Evolutionary conservation across 2,329 filamentous ascomycete species (phyloP).

Genomic region (Hymenoscyphus linearis): DNA sequence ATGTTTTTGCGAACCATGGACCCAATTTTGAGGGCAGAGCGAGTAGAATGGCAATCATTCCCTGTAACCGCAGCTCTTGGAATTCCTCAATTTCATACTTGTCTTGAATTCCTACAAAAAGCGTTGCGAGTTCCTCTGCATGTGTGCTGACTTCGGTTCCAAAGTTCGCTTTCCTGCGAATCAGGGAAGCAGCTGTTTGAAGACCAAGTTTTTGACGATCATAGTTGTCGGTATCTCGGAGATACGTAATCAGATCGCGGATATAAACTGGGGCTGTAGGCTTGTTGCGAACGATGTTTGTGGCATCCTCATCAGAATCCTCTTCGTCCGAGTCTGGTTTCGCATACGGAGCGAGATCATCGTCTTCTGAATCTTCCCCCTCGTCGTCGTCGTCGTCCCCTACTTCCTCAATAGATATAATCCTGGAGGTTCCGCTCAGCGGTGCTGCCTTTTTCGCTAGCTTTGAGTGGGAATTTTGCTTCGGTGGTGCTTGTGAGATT

Average conservation of each 20-base stretch:
- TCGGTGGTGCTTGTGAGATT: slow-evolving; percentile 16
- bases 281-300: slow-evolving; percentile 77
- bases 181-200: slow-evolving; percentile 69
- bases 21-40: slow-evolving; percentile 73
- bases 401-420: slow-evolving; percentile 60
- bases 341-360: slow-evolving; percentile 63
- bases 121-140: slow-evolving; percentile 69
- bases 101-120: slow-evolving; percentile 77
- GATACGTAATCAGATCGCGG: slow-evolving; percentile 71
- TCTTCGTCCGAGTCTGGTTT: slow-evolving; percentile 86
- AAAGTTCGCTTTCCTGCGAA: slow-evolving; percentile 82
- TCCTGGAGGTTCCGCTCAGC: slow-evolving; percentile 27
- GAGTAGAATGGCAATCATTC: slow-evolving; percentile 75
- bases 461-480: slow-evolving; percentile 22
- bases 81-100: slow-evolving; percentile 79
- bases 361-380: slow-evolving; percentile 40
- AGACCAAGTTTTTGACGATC: slow-evolving; percentile 80
- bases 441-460: slow-evolving; percentile 30
- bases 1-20: slow-evolving; percentile 76
- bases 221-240: slow-evolving; percentile 77
- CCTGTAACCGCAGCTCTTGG: slow-evolving; percentile 67
- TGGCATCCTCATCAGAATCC: slow-evolving; percentile 91
- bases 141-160: slow-evolving; percentile 85
- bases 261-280: slow-evolving; percentile 84
- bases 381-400: slow-evolving; percentile 49